Conservation (phyloP, 257 asterid genomes). For the Solanum dulcamara region DNA sequence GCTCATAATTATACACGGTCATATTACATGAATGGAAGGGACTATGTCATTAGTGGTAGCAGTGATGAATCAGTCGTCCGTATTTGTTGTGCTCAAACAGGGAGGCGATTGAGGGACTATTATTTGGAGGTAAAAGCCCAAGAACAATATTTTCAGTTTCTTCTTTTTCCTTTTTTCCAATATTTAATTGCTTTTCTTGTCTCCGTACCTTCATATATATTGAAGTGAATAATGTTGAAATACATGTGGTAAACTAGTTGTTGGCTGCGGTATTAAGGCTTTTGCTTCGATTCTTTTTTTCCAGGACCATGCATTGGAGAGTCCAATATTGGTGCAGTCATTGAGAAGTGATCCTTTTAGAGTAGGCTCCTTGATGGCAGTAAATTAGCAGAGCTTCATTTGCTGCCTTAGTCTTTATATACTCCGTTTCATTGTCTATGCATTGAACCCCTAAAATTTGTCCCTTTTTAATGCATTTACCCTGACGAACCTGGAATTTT, state of each 20-base stretch:
- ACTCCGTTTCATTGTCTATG: background rate
- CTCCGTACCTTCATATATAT: background rate
- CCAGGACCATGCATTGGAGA: constrained; percentile 35
- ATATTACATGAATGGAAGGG: constrained; percentile 79
- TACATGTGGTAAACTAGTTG: background rate
- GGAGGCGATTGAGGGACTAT: constrained; percentile 55
- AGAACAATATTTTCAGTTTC: background rate
- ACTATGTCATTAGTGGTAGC: constrained; percentile 71
- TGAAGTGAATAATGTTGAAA: background rate
- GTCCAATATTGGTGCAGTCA: constrained; percentile 59
- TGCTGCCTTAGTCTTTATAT: background rate
- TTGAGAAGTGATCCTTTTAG: constrained; percentile 78
- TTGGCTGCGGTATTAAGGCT: background rate
- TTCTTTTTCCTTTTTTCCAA: background rate
- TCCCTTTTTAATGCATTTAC: background rate
- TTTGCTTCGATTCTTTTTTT: background rate
- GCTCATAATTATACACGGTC: constrained; percentile 69
- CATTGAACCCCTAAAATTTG: background rate
- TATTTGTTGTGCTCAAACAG: constrained; percentile 68
- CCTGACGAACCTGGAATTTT: background rate
- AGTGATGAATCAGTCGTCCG: constrained; percentile 55
- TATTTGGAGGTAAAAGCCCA: constrained; percentile 40
- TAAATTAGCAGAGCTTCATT: background rate
- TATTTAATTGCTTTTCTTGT: background rate
- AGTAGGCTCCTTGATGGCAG: constrained; percentile 23